A percentile compares a stretch with the other conserved stretches of the same genome.
phyloP scores from a whole-genome alignment of 805 yeast genomes.

The Cyberlindnera xishuangbannaensis region DNA sequence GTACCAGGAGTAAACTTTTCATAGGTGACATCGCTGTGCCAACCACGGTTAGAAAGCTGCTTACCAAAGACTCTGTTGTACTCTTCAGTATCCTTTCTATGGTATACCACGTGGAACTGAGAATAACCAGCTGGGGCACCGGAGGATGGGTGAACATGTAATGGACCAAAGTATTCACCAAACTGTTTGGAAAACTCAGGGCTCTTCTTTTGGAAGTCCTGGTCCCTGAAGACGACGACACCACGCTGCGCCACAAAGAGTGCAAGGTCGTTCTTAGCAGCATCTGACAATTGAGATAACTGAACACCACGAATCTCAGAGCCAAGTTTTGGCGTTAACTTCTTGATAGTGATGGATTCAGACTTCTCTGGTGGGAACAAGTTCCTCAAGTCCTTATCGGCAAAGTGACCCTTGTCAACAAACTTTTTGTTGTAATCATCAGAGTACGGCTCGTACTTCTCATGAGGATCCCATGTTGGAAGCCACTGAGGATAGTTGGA shows the following conservation, averaged over 20 bases:
- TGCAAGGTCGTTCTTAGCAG: conserved; percentile 66
- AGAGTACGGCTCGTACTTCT: conserved; percentile 42
- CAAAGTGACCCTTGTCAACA: conserved; percentile 55
- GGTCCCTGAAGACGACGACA: conserved; percentile 60
- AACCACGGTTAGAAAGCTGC: conserved; percentile 27
- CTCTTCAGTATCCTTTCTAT: conserved; percentile 35
- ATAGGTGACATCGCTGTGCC: conserved; percentile 75
- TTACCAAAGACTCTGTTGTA: conserved; percentile 26
- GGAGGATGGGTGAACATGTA: conserved; percentile 69
- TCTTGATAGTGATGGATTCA: conserved; percentile 18
- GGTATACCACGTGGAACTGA: conserved; percentile 56
- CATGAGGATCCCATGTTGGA: conserved; percentile 61
- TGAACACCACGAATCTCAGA: conserved; percentile 57
- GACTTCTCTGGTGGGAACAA: conserved; percentile 37
- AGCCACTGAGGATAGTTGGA: conserved; percentile 47
- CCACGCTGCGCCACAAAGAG: conserved; percentile 63
- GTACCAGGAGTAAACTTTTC: conserved; percentile 69
- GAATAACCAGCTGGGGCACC: conserved; percentile 60
- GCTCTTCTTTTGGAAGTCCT: conserved; percentile 55
- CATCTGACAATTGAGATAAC: conserved; percentile 44
- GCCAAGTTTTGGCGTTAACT: conserved; percentile 67
- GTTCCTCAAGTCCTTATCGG: conserved; percentile 48
- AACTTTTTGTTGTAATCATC: conserved; percentile 42
- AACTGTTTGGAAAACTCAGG: conserved; percentile 43
- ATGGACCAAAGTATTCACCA: conserved; percentile 62